Evolutionary conservation across 106 monocot species (phyloP).

Genomic region (Platanthera guangdongensis): DNA sequence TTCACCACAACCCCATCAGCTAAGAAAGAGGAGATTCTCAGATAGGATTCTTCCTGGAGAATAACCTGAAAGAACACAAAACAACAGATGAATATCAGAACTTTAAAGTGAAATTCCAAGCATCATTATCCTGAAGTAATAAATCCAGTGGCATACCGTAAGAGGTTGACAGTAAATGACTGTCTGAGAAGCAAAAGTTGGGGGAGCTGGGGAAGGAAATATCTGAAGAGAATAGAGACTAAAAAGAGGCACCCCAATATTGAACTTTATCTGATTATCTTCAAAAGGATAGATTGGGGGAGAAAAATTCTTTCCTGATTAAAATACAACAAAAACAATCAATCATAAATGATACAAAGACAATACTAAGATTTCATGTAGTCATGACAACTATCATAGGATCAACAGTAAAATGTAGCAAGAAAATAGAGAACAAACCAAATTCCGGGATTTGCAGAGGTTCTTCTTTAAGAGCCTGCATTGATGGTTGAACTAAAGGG

Average conservation of each 20-base stretch:
- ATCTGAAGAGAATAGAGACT: conserved; percentile 79
- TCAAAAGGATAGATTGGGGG: conserved; percentile 89
- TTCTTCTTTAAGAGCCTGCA: conserved; percentile 34
- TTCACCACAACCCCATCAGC: conserved; percentile 85
- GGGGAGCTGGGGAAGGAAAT: conserved; percentile 73
- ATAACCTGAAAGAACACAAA: conserved; percentile 50
- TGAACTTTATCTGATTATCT: conserved; percentile 37
- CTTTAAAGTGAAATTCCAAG: background rate
- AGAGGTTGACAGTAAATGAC: conserved; percentile 81
- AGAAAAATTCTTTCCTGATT: conserved; percentile 72
- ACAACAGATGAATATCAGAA: background rate
- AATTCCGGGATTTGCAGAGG: conserved; percentile 50
- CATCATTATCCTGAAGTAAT: background rate
- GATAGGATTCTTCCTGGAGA: conserved; percentile 89
- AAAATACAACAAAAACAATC: conserved; percentile 4
- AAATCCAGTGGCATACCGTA: conserved; percentile 35
- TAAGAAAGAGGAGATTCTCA: conserved; percentile 86
- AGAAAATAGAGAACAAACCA: conserved; percentile 31
- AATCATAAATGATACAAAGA: conserved; percentile 6
- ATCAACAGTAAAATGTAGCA: background rate
- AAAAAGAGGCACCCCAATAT: conserved; percentile 48
- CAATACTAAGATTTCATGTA: background rate
- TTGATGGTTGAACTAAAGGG: conserved; percentile 85
- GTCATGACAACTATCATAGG: background rate
- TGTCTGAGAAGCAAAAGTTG: conserved; percentile 79